phyloP scores from a whole-genome alignment of 129 eudicot genomes.

The Chrysanthemum lavandulifolium region DNA sequence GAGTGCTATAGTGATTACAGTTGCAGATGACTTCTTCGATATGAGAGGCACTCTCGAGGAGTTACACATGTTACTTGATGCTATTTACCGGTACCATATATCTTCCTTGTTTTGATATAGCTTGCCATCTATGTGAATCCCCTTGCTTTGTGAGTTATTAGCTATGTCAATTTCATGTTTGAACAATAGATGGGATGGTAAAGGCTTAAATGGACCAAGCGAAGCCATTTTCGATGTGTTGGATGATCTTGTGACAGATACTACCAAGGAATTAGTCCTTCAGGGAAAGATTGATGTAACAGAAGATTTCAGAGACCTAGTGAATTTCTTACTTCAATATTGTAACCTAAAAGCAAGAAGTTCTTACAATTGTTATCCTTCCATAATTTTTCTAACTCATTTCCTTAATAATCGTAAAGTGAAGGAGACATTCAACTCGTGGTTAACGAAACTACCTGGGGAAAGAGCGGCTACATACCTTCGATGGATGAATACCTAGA shows the following conservation, averaged over 20 bases:
- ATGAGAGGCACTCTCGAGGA: conserved; percentile 49
- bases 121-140: not conserved
- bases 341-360: not conserved
- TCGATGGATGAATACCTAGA: conserved; percentile 44
- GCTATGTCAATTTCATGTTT: not conserved
- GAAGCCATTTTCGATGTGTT: conserved; percentile 52
- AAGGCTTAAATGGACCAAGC: conserved; percentile 49
- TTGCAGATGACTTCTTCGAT: conserved; percentile 73
- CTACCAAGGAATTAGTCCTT: conserved; percentile 26
- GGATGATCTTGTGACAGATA: conserved; percentile 48
- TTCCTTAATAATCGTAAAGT: conserved; percentile 26
- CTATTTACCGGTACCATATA: conserved; percentile 41
- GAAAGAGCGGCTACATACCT: conserved; percentile 6
- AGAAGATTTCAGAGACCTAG: conserved; percentile 41
- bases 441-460: too few relatives aligned
- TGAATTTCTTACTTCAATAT: conserved; percentile 23
- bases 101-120: not conserved
- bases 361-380: not conserved
- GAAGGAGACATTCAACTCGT: conserved; percentile 33
- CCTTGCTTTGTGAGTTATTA: not conserved
- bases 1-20: conserved; percentile 48
- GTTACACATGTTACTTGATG: conserved; percentile 41
- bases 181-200: conserved; percentile 62
- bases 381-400: too few relatives aligned
- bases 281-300: conserved; percentile 29